These are phyloP conservation scores for Endoconidiophora laricicola DNA, from an alignment of 2,329 filamentous ascomycete species.

Conservation along the genomic window DNA sequence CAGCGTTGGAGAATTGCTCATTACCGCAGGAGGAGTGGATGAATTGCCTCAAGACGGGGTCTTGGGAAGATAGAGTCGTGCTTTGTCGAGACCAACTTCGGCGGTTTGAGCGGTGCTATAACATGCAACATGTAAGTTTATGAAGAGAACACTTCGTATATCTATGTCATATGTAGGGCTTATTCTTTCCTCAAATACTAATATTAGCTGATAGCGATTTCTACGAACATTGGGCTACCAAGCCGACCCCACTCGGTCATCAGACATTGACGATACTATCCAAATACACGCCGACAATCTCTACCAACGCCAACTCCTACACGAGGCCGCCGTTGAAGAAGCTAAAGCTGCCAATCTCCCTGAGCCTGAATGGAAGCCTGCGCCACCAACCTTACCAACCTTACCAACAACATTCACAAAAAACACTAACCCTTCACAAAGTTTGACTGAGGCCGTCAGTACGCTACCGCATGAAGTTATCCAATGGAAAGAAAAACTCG, in stretches of 20 bases:
- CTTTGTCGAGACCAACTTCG: conserved; percentile 67
- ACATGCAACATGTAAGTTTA: conserved; percentile 56
- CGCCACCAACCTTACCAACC: conserved; percentile 15
- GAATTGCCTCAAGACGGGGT: conserved; percentile 63
- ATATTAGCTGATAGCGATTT: conserved; percentile 43
- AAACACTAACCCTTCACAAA: neutral
- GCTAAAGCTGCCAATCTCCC: conserved; percentile 46
- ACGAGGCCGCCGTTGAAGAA: conserved; percentile 58
- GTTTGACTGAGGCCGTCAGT: conserved; percentile 23
- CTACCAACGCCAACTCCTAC: conserved; percentile 71
- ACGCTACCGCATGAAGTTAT: conserved; percentile 16
- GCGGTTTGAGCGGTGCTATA: conserved; percentile 73
- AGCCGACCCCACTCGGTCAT: conserved; percentile 44
- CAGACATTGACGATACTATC: conserved; percentile 64
- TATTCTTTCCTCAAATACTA: neutral
- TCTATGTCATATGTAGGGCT: neutral
- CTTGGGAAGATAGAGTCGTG: conserved; percentile 49
- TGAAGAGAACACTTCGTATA: neutral
- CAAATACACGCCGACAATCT: conserved; percentile 91
- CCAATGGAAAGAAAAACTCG: conserved; percentile 36
- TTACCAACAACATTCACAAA: neutral
- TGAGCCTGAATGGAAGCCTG: conserved; percentile 43
- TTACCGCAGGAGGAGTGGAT: conserved; percentile 70
- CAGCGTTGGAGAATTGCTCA: conserved; percentile 86
- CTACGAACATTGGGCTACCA: conserved; percentile 82